Evolutionary conservation across 1,139 yeast genomes (phyloP).

Genomic region (Candida tropicalis): DNA sequence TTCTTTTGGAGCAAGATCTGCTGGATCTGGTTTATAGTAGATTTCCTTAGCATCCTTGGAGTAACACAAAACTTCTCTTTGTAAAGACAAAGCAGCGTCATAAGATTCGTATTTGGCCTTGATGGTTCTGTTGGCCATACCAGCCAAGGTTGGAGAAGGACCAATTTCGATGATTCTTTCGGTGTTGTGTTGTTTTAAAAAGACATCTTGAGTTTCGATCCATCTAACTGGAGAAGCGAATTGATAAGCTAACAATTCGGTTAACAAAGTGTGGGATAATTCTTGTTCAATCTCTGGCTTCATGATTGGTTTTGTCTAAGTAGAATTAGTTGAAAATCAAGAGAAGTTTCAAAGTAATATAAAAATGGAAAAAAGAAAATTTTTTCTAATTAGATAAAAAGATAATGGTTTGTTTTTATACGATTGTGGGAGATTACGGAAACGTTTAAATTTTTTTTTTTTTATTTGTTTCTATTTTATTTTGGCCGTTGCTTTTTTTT

Average conservation of each 20-base stretch:
- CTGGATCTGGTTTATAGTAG: conserved; percentile 91
- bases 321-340: conserved; percentile 1
- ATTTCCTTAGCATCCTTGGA: conserved; percentile 95
- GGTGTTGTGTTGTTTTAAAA: conserved; percentile 89
- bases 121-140: conserved; percentile 97
- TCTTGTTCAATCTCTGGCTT: conserved; percentile 98
- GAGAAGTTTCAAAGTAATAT: background rate
- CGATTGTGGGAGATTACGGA: background rate
- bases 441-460: background rate
- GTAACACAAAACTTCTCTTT: conserved; percentile 95
- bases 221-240: conserved; percentile 99
- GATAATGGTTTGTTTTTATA: background rate
- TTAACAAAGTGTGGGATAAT: conserved; percentile 88
- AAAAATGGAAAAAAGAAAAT: background rate
- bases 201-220: conserved; percentile 99
- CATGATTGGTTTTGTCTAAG: conserved; percentile 46
- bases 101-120: conserved; percentile 96
- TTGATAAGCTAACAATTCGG: conserved; percentile 96
- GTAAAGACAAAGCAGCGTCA: conserved; percentile 95
- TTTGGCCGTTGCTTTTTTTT: too few relatives aligned
- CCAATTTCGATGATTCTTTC: conserved; percentile 98
- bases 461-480: background rate
- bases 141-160: conserved; percentile 97
- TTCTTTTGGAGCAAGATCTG: conserved; percentile 49
- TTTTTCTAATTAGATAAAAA: background rate